Conservation (phyloP, 1,284 basidiomycete genomes). For the Trametes pubescens region DNA sequence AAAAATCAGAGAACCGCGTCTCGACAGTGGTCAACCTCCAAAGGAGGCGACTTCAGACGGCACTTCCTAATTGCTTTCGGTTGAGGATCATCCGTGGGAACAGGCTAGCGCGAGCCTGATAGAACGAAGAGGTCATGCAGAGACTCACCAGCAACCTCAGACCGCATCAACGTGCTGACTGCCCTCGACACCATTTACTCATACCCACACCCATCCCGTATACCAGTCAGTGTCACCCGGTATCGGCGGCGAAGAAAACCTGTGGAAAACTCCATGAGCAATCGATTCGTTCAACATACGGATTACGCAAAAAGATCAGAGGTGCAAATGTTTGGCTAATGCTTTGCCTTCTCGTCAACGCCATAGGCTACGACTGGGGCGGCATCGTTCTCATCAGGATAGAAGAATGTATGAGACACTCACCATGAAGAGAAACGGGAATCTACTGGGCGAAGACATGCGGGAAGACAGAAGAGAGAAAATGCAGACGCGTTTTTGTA, state of each 20-base stretch:
- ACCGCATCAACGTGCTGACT: too few relatives aligned
- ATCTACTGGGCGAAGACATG: not conserved
- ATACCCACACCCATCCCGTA: too few relatives aligned
- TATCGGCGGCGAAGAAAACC: not conserved
- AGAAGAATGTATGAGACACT: not conserved
- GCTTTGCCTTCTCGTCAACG: conserved; percentile 47
- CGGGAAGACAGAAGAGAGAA: not conserved
- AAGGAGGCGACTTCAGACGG: conserved; percentile 44
- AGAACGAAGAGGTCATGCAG: not conserved
- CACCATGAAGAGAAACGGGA: not conserved
- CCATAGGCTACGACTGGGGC: conserved; percentile 45
- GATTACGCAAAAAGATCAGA: conserved; percentile 31
- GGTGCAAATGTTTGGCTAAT: conserved; percentile 47
- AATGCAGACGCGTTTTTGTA: not conserved
- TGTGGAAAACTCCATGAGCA: conserved; percentile 20
- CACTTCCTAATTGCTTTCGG: conserved; percentile 49
- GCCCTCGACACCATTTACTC: not conserved
- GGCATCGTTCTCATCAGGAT: conserved; percentile 44
- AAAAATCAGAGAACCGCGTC: conserved; percentile 45
- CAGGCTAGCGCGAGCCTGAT: not conserved
- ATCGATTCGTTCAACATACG: not conserved
- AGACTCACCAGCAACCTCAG: conserved; percentile 15
- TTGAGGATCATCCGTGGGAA: conserved; percentile 41
- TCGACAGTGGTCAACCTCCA: conserved; percentile 42
- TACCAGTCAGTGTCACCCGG: too few relatives aligned